Percentiles rank a stretch among this genome's conserved stretches.
phyloP scores from a whole-genome alignment of 371 early-diverging fungal genomes.

The Umbelopsis sp. region DNA sequence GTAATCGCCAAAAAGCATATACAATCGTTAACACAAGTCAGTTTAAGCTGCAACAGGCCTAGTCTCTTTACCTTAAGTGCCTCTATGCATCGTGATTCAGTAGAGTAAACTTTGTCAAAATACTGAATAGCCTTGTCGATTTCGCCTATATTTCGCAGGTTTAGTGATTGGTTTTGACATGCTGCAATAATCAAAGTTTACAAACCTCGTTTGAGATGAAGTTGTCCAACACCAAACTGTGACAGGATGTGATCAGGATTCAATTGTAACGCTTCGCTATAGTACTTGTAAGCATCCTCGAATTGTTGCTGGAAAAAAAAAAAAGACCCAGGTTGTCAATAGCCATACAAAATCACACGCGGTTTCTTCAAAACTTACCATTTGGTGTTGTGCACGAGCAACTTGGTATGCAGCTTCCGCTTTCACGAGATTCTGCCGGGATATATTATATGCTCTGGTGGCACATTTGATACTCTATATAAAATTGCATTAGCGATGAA shows the following conservation, averaged over 20 bases:
- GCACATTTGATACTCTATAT: conserved; percentile 46
- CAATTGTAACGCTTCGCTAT: conserved; percentile 67
- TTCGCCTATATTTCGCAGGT: conserved; percentile 35
- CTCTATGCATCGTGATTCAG: conserved; percentile 67
- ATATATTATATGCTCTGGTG: conserved; percentile 45
- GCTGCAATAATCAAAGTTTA: neutral
- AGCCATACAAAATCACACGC: neutral
- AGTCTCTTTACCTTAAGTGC: conserved; percentile 53
- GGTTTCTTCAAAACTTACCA: conserved; percentile 25
- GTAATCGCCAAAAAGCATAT: no score
- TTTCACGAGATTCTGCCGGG: conserved; percentile 56
- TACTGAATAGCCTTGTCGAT: conserved; percentile 39
- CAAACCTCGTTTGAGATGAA: conserved; percentile 54
- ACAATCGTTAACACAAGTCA: no score
- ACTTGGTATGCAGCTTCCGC: conserved; percentile 68
- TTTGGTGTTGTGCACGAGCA: conserved; percentile 61
- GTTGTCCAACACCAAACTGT: conserved; percentile 83
- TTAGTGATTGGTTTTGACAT: conserved; percentile 28
- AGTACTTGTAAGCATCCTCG: conserved; percentile 73
- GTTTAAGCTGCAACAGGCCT: no score
- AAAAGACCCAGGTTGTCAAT: neutral
- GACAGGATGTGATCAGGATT: conserved; percentile 71
- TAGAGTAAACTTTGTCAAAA: conserved; percentile 65
- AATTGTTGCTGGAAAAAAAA: conserved; percentile 47
- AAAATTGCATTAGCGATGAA: neutral